These are phyloP conservation scores for Colletotrichum tropicale DNA, from an alignment of 2,329 filamentous ascomycete genomes.

Conservation along the genomic window DNA sequence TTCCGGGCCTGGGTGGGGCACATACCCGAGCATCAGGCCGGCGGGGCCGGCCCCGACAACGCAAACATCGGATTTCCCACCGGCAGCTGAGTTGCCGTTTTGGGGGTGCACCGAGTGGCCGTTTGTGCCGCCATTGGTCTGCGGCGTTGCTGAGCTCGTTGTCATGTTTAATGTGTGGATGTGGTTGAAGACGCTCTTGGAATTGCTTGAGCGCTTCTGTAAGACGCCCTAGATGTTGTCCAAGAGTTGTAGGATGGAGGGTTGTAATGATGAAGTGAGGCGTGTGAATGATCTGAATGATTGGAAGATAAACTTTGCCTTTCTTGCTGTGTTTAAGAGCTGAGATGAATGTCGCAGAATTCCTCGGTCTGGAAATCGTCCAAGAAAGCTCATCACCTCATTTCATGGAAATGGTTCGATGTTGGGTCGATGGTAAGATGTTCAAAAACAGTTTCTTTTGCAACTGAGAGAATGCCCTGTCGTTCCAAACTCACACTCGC, in stretches of 20 bases:
- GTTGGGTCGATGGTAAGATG: not conserved
- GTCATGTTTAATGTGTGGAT: not conserved
- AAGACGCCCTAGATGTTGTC: accelerated
- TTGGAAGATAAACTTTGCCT: not conserved
- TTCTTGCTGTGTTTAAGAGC: not conserved
- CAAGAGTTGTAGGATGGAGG: not conserved
- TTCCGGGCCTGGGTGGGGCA: not conserved
- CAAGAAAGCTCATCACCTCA: not conserved
- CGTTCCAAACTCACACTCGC: not conserved
- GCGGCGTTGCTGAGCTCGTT: not conserved
- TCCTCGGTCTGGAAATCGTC: not conserved
- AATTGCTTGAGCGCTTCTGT: not conserved
- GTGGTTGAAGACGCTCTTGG: not conserved
- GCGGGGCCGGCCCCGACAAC: slow-evolving; percentile 10
- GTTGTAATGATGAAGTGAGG: not conserved
- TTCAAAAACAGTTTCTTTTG: not conserved
- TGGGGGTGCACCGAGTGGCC: not conserved
- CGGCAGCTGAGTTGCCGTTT: not conserved
- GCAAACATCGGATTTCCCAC: slow-evolving; percentile 1
- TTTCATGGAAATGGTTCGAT: not conserved
- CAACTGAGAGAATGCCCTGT: not conserved
- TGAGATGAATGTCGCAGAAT: not conserved
- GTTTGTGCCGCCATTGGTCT: not conserved
- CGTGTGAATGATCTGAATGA: not conserved
- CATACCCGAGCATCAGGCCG: slow-evolving; percentile 14